Percentiles rank a stretch among this genome's conserved stretches.
Conservation (phyloP, 1,139 yeast species). For the Geotrichum restrictum region DNA sequence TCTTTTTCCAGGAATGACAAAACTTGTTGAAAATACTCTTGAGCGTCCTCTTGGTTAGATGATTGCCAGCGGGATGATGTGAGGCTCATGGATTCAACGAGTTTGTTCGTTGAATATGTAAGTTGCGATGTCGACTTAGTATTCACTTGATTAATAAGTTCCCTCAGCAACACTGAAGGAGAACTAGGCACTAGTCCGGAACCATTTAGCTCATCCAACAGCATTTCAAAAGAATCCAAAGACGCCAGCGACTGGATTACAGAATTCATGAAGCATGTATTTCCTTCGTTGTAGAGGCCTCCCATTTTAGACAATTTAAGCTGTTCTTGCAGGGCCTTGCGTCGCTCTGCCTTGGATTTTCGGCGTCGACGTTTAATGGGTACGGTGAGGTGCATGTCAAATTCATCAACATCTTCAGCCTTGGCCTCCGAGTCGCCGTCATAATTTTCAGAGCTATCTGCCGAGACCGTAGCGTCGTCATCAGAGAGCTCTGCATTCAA, state of each 20-base stretch:
- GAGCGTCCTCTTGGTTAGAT: slow-evolving; percentile 91
- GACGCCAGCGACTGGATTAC: slow-evolving; percentile 83
- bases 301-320: slow-evolving; percentile 48
- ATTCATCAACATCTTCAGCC: neutral
- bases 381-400: neutral
- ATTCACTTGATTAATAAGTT: slow-evolving; percentile 37
- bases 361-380: neutral
- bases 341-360: slow-evolving; percentile 2
- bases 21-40: slow-evolving; percentile 82
- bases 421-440: neutral
- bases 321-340: slow-evolving; percentile 4
- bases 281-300: slow-evolving; percentile 84
- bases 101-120: slow-evolving; percentile 60
- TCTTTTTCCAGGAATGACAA: slow-evolving; percentile 72
- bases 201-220: slow-evolving; percentile 45
- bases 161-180: slow-evolving; percentile 25
- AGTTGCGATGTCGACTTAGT: slow-evolving; percentile 32
- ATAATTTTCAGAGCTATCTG: neutral
- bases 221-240: slow-evolving; percentile 55
- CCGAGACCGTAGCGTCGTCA: neutral
- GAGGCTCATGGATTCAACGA: slow-evolving; percentile 69
- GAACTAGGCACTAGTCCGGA: neutral
- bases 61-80: slow-evolving; percentile 67
- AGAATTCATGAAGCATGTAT: slow-evolving; percentile 90
- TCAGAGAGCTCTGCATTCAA: neutral